Base-by-base conservation (phyloP, 1,139 yeast species). In the Sugiyamaella neomexicana region DNA sequence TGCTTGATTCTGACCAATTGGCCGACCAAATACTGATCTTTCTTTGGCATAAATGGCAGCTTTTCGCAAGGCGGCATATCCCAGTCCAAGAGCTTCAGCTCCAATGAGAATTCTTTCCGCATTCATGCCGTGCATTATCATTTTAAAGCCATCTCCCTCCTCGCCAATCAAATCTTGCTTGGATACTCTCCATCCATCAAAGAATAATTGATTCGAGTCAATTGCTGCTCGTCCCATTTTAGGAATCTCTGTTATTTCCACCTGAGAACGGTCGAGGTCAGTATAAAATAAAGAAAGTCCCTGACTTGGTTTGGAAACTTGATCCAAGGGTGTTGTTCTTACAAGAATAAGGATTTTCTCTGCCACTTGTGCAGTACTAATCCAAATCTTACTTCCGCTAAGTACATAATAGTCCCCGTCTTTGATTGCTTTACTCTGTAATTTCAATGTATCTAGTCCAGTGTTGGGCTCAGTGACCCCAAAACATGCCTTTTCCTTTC, bases 101-200 rank as follows among this genome's bases (percentile, higher is more conserved):
- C 50, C 54, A 15, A 50, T 50, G 32, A 50, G 50, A 39, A 50
- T 50, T 37, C 54, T 16, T 20, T 50, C 54, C 2, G 54, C 54
- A 39, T 50, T 50, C 54, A 50, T 50, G 23, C 54, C 54, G 20
- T 50, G 54, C 54, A 50, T 50, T n/a, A 50, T 50, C 54, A 50
- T 50, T 37, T 50, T 50, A 38, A 50, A 50, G 17, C 54, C 54
- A 12, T 50, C 32, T 29, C 45, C 37, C n/a, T 12, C 54, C n/a
- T 50, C 46, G n/a, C 54, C 54, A 31, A 50, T 44, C 5, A 50
- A 38, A 15, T 50, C 54, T 16, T 50, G 41, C 20, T 38, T 45
- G 20, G 54, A 50, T 3, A 50, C 54, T 39, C 39, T 50, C 54
- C 54, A 50, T 5, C 54, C 54, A 31, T 50, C 54, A 45, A 50